Percentiles rank a stretch among this genome's conserved stretches.
Conservation (phyloP, 192 early-diverging fungal genomes). For the Spizellomyces sp. region DNA sequence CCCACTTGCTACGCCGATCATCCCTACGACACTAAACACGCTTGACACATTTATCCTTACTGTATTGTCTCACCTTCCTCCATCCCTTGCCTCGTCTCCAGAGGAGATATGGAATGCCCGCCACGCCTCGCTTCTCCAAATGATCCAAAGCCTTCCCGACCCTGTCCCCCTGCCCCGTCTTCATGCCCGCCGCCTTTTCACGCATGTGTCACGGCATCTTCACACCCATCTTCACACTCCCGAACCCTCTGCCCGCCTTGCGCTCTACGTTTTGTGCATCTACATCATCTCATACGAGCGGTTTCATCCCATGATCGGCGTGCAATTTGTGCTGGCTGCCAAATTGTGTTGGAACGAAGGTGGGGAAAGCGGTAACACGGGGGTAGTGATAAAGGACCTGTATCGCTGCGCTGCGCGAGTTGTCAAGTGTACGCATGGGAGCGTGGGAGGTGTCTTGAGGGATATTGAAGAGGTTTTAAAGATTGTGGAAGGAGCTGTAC, state of each 20-base stretch:
- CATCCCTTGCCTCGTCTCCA: neutral
- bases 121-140: constrained; percentile 5
- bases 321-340: constrained; percentile 48
- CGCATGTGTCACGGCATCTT: constrained; percentile 41
- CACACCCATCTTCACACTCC: constrained; percentile 43
- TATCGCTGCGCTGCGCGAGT: neutral
- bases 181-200: constrained; percentile 39
- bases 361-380: neutral
- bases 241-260: constrained; percentile 44
- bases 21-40: neutral
- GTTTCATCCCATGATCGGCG: constrained; percentile 50
- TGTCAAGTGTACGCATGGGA: neutral
- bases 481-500: neutral
- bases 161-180: neutral
- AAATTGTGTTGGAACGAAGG: constrained; percentile 50
- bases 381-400: no score
- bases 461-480: neutral
- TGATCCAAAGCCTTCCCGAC: neutral
- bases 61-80: neutral
- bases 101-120: neutral
- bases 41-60: neutral
- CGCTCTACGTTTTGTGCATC: constrained; percentile 46
- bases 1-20: neutral
- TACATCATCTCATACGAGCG: constrained; percentile 53
- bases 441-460: neutral